These are phyloP conservation scores for Curvularia hawaiiensis DNA, from an alignment of 2,329 filamentous ascomycete species.

Conservation along the genomic window DNA sequence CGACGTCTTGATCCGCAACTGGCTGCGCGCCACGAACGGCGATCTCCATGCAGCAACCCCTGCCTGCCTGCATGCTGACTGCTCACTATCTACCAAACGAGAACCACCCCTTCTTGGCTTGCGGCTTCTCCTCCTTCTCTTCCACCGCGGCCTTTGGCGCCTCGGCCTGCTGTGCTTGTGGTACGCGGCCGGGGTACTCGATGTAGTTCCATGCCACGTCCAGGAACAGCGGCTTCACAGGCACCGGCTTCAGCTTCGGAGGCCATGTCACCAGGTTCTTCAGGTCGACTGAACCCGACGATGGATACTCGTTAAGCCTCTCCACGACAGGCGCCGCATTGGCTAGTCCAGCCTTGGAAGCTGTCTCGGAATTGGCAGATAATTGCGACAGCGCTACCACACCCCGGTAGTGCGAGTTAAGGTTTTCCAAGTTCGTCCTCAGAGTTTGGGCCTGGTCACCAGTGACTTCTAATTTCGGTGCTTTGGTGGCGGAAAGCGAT, in stretches of 20 bases:
- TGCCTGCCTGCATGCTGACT: constrained; percentile 1
- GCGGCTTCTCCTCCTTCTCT: constrained; percentile 43
- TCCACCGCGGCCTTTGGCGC: constrained; percentile 33
- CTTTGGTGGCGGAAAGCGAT: constrained; percentile 36
- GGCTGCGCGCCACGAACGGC: constrained; percentile 11
- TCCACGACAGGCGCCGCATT: constrained; percentile 70
- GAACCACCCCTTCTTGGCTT: constrained; percentile 58
- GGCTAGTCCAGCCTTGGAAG: constrained; percentile 52
- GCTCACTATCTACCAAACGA: constrained; percentile 52
- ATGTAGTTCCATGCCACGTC: constrained; percentile 99
- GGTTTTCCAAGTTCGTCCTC: constrained; percentile 65
- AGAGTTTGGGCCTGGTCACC: constrained; percentile 64
- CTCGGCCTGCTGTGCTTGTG: constrained; percentile 37
- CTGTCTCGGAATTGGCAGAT: constrained; percentile 54
- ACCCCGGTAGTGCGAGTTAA: constrained; percentile 81
- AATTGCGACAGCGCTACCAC: constrained; percentile 81
- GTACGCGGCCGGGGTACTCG: constrained; percentile 74
- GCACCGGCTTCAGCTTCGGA: constrained; percentile 79
- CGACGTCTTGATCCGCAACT: background rate
- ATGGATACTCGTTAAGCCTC: constrained; percentile 75
- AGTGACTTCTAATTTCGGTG: constrained; percentile 73
- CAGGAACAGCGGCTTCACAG: constrained; percentile 93
- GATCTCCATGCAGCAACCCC: constrained; percentile 10
- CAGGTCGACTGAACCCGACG: constrained; percentile 69
- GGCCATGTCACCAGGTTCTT: constrained; percentile 85